Percentiles rank a stretch among this genome's conserved stretches.
These are phyloP conservation scores for Lyophyllum semitale DNA, from an alignment of 768 basidiomycete genomes.

Conservation along the genomic window DNA sequence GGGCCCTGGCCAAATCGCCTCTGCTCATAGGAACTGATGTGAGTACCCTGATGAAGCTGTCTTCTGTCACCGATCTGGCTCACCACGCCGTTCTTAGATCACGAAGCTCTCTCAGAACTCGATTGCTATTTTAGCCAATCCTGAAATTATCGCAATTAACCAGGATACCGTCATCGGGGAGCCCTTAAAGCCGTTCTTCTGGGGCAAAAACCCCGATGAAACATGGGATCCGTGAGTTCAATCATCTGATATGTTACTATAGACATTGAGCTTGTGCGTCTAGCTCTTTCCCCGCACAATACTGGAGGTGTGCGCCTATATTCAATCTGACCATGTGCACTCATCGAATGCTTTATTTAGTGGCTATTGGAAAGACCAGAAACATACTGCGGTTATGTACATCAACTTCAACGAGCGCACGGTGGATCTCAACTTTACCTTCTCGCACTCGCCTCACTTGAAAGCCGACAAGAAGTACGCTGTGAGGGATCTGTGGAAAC, in stretches of 20 bases:
- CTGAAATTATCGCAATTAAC: slow-evolving; percentile 57
- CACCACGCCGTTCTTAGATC: slow-evolving; percentile 9
- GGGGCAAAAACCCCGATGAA: slow-evolving; percentile 53
- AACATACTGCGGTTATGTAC: slow-evolving; percentile 30
- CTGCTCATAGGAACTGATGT: slow-evolving; percentile 53
- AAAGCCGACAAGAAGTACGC: slow-evolving; percentile 25
- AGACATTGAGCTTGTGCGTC: slow-evolving; percentile 41
- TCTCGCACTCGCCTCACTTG: slow-evolving; percentile 28
- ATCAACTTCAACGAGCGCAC: slow-evolving; percentile 30
- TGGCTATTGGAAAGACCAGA: slow-evolving; percentile 25
- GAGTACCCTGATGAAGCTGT: slow-evolving; percentile 12
- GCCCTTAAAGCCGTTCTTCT: slow-evolving; percentile 55
- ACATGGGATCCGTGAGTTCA: slow-evolving; percentile 26
- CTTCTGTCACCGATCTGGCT: not conserved
- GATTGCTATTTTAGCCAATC: slow-evolving; percentile 47
- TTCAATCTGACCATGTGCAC: not conserved
- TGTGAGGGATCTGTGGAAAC: slow-evolving; percentile 29
- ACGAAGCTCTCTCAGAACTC: slow-evolving; percentile 32
- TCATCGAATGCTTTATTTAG: slow-evolving; percentile 2
- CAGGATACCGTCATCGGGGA: slow-evolving; percentile 52
- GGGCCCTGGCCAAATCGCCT: slow-evolving; percentile 58
- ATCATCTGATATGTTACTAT: not conserved
- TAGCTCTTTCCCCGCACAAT: slow-evolving; percentile 51
- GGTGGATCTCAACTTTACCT: slow-evolving; percentile 30
- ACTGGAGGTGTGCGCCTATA: slow-evolving; percentile 41